Evolutionary conservation across 768 basidiomycete species (phyloP), one percentile per base, ranked within the genome.

Genomic region (Leccinum arenicola): DNA sequence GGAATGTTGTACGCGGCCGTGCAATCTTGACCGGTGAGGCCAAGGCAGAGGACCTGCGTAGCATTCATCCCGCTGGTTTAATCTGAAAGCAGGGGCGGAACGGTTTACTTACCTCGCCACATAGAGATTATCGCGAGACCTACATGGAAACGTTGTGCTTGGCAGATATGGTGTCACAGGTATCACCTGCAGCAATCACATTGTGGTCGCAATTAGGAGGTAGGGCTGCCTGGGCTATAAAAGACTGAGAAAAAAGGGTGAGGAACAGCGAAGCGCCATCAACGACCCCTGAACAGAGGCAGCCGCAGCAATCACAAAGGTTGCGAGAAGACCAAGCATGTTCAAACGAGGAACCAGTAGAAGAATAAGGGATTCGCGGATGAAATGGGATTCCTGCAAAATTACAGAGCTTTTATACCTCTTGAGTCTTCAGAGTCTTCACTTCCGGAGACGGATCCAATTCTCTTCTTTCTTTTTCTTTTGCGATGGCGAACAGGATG

Each of bases 151-250:
- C 83, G 55, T 84, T 81, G 66, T 86, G 64, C 19, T 78, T 69
- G 35, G 81, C 80, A 63, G 85, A 89, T 71, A 91, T 91, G 56
- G 60, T 66, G 72, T 90, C n/a, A 69, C 89, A 91, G 58, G 79
- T 82, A 67, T 89, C 85, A 35, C 83, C 83, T 6, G 68, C 65
- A 59, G 73, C 64, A 55, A 91, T 86, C 68, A 85, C 85, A 19
- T 69, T 78, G 62, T 89, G 84, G n/a, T 80, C 75, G 69, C 89
- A 90, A 48, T 73, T 66, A 53, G 68, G 61, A 36, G 79, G 79
- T 57, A 75, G 61, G 9, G 59, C 9, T 5, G 75, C 76, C 25
- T 79, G 83, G 67, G 86, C 86, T 31, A 61, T 69, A 67, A 84
- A 7, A 21, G 9, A 23, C 5, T 58, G 15, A 59, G 40, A 57